Base-by-base conservation (phyloP, 257 asterid genomes). In the Anisodus acutangulus region DNA sequence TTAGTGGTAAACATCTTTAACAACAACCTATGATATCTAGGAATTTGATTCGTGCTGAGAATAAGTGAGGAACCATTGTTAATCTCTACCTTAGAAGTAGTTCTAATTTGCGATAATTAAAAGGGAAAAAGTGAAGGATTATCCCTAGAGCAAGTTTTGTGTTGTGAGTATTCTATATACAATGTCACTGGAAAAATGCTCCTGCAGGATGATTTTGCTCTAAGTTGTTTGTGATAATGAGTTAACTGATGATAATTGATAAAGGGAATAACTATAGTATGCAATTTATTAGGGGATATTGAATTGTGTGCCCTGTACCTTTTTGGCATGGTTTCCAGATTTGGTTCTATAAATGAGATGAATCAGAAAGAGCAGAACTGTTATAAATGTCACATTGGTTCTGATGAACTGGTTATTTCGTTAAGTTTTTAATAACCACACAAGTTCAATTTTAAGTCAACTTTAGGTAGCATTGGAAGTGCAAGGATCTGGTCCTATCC, bases 171-270 rank as follows among this genome's bases (percentile, higher is more conserved):
- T 45, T n/a, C 39, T 71, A 71, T 3, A 45, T 10, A 71, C 41
- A 74, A 49, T 49, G 60, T 49, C 62, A 47, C 43, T 49, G 43
- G 13, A 51, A 10, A 6, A 51, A 12, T 51, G 81, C 3, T 51
- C 26, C 81, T 12, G 81, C 63, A 26, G 60, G 60, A 51, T 76
- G 81, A 51, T 51, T 76, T 22, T 76, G 81, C 45, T 76, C 47
- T 76, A 76, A 2, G 9, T 51, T 76, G 13, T 76, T 51, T 76
- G 22, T 22, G 10, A 37, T 67, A 35, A 35, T 6, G 51, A n/a
- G 45, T 35, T 7, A 37, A 37, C 3, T 67, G 17, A 11, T 31
- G 62, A 12, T 12, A 51, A 31, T 22, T 76, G 81, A 26, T 22
- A 22, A 6, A 51, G 5, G 81, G 81, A 57, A 17, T 26, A 76